Evolutionary conservation across 176 grass and related monocot species (phyloP), one percentile per base, ranked within the genome.

Genomic region (Ananas comosus): DNA sequence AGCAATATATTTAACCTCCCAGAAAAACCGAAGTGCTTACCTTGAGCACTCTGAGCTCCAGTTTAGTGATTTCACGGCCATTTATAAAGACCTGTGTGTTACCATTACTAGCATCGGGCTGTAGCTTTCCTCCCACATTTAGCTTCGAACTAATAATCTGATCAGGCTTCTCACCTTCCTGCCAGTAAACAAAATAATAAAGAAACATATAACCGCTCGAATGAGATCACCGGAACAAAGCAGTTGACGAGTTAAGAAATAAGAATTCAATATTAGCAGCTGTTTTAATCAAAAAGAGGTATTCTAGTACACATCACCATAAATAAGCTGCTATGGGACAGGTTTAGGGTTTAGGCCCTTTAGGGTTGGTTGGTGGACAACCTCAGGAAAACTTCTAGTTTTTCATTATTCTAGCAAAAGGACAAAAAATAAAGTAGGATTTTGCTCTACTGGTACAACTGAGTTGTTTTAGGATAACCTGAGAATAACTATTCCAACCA

Each of bases 101-200:
- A 27, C 75, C 75, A 61, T 77, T 69, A 66, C 75, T 77, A 61
- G 75, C 66, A 69, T 77, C 53, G 68, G 66, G 12, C 51, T 69
- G 51, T 50, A 77, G 67, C 66, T 77, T 77, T 3, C 75, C 75
- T 28, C 66, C 75, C 9, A 77, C 50, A 63, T 77, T 77, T 9
- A 77, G 75, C 67, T 77, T 77, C 1, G 75, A 69, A 63, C 66
- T 69, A 49, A 77, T 69, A 77, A 77, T 77, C 75, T 66, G 59
- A 53, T 77, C 75, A 27, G 75, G 75, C 50, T n/a, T 57, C 28
- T 77, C 75, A 69, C 75, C 75, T 63, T 77, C 75, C 75, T 77
- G 53, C 51, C 65, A 53, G 22, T 11, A 2, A 28, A 25, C 12
- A 52, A 12, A 17, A 12, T 17, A 11, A 56, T 13, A 67, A 13